Base-by-base conservation (phyloP, 495 filamentous ascomycete genomes). In the Penicillium coprophilum region DNA sequence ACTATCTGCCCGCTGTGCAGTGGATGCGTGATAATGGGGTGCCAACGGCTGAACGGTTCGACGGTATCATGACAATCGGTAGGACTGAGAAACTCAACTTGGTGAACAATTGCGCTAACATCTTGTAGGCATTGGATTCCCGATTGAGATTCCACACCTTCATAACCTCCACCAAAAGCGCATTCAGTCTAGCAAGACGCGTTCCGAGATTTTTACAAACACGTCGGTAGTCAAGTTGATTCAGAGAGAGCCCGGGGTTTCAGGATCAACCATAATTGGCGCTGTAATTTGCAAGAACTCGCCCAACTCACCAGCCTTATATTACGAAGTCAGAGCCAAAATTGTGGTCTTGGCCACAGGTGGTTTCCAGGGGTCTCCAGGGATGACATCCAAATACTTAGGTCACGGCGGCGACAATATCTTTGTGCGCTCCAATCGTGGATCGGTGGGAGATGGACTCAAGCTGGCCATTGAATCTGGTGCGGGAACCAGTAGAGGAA, bases 41-140 rank as follows among this genome's bases (percentile, higher is more conserved):
- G 7, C 66, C 66, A 8, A 63, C 50, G 7, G 60, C 66, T 6
- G 8, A 59, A 1, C 56, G 66, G n/a, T 69, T 64, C 34, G 63
- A 69, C 40, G 66, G 66, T 3, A 69, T 69, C 32, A 66, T 69
- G 63, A 66, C 63, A n/a, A 69, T 69, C 15, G 63, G 65, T 65
- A 59, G 6, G 47, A 13, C 3, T 20, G 15, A 20, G 7, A 32
- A 12, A 10, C 3, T 19, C 12, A 28, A 34, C 8, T 2, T 15
- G 6, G 1, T 10, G 46, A 49, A 15, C 23, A 10, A 10, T 34
- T 7, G 36, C n/a, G 1, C 15, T 43, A n/a, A 39, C 24, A 21
- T 39, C 21, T 43, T 9, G 21, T 12, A 66, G 65, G 66, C 4
- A 69, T 69, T 38, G 63, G 66, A 4, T 64, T 66, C 30, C 66